Base-by-base conservation (phyloP, 108 stramenopile genomes). In the Chaetoceros muelleri region DNA sequence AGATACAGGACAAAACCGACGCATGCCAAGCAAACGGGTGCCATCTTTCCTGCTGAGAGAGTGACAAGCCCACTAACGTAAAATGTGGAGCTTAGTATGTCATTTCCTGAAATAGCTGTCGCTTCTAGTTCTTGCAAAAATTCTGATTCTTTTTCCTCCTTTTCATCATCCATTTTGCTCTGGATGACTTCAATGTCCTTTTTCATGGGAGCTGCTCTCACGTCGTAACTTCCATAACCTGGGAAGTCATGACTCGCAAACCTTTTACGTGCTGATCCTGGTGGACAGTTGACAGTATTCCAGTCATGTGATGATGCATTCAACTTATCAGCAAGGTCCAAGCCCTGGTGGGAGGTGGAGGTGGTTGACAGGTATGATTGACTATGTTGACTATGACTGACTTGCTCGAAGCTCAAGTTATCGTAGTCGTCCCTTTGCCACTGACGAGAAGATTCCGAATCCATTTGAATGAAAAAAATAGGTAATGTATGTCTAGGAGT, bases 41-140 rank as follows among this genome's bases (percentile, higher is more conserved):
- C 78, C 55, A 87, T 57, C 61, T 61, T 70, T 3, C 84, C 79
- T 2, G 84, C 84, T 18, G 28, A 58, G 7, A 64, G 34, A 7
- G 78, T 72, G 3, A 75, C 74, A 1, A 82, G 64, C 13, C 80
- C 78, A 28, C 26, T 47, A 18, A 84, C 82, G 28, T 84, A 84
- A 20, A 76, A 65, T 48, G 67, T 73, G 45, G 78, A 79, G 48
- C 58, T 59, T 17, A 78, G 56, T 58, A 79, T 78, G 57, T 81
- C 84, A 52, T 85, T 85, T 0, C 84, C 84, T 26, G 70, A 75
- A 53, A 85, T 82, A 1, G 80, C 78, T n/a, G 83, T 84, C 0
- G 83, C 78, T 21, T 64, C 60, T 48, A 76, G 67, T 66, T 78
- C 70, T 10, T 66, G 67, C 44, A 84, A 73, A 22, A 59, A 26